These are phyloP conservation scores for Psidium friedrichsthalianum DNA, from an alignment of 345 rosid genomes.

Conservation along the genomic window DNA sequence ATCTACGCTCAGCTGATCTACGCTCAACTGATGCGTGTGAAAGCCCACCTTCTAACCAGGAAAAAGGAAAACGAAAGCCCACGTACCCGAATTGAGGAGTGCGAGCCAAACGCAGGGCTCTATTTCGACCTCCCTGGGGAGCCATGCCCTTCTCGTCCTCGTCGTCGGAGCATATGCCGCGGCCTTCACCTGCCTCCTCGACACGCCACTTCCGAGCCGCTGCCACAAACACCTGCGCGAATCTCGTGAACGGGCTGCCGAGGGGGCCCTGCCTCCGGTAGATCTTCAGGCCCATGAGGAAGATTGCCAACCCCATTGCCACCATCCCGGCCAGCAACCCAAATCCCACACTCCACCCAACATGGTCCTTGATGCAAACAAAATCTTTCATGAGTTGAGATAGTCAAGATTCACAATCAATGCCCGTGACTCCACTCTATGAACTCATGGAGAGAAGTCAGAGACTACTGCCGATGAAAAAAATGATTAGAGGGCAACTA, in stretches of 20 bases:
- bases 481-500: not conserved
- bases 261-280: slow-evolving; percentile 46
- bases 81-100: slow-evolving; percentile 63
- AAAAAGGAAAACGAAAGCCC: not conserved
- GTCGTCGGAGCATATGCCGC: slow-evolving; percentile 23
- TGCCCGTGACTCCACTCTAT: not conserved
- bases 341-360: slow-evolving; percentile 69
- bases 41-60: not conserved
- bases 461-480: not conserved
- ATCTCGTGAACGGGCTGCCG: slow-evolving; percentile 61
- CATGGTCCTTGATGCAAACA: slow-evolving; percentile 29
- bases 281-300: slow-evolving; percentile 41
- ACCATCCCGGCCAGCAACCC: slow-evolving; percentile 42
- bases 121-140: not conserved
- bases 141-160: not conserved
- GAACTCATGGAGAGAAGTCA: not conserved
- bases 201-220: slow-evolving; percentile 48
- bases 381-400: not conserved
- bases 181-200: slow-evolving; percentile 20
- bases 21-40: not conserved
- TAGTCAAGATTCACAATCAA: not conserved
- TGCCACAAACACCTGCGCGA: slow-evolving; percentile 69
- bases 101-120: slow-evolving; percentile 14
- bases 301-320: slow-evolving; percentile 28
- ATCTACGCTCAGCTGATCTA: too few species aligned